Evolutionary conservation across 2,329 filamentous ascomycete species (phyloP).

Genomic region (Keithomyces neogunnii): DNA sequence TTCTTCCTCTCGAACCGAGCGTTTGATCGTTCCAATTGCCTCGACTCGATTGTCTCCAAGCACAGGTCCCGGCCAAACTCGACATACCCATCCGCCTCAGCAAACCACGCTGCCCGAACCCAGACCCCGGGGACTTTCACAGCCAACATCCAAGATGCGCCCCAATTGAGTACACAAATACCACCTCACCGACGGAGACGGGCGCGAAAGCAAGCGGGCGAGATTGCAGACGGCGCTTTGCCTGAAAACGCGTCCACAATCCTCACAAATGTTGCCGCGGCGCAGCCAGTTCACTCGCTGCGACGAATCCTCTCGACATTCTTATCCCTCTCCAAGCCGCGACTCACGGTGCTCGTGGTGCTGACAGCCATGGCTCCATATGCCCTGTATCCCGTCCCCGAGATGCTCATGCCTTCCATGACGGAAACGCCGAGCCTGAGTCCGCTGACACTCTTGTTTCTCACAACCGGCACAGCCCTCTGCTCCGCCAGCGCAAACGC

Average conservation of each 20-base stretch:
- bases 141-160: slow-evolving; percentile 10
- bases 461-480: slow-evolving; percentile 81
- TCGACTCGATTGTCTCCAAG: slow-evolving; percentile 23
- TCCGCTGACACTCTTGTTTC: slow-evolving; percentile 83
- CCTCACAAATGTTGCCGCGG: slow-evolving; percentile 43
- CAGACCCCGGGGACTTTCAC: slow-evolving; percentile 10
- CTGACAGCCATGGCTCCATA: slow-evolving; percentile 87
- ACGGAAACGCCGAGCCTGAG: slow-evolving; percentile 71
- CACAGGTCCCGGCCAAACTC: slow-evolving; percentile 19
- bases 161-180: slow-evolving; percentile 15
- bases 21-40: slow-evolving; percentile 27
- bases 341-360: slow-evolving; percentile 83
- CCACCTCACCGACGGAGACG: slow-evolving; percentile 28
- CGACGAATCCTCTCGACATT: slow-evolving; percentile 68
- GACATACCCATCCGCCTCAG: slow-evolving; percentile 16
- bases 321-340: slow-evolving; percentile 90
- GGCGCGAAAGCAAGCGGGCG: slow-evolving; percentile 17
- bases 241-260: slow-evolving; percentile 46
- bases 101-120: not conserved
- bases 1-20: slow-evolving; percentile 29
- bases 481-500: slow-evolving; percentile 89
- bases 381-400: slow-evolving; percentile 84
- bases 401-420: slow-evolving; percentile 63
- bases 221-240: slow-evolving; percentile 21
- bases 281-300: slow-evolving; percentile 40